Evolutionary conservation across 345 rosid species (phyloP), one percentile per base, ranked within the genome.

Genomic region (Citrus hindsii): DNA sequence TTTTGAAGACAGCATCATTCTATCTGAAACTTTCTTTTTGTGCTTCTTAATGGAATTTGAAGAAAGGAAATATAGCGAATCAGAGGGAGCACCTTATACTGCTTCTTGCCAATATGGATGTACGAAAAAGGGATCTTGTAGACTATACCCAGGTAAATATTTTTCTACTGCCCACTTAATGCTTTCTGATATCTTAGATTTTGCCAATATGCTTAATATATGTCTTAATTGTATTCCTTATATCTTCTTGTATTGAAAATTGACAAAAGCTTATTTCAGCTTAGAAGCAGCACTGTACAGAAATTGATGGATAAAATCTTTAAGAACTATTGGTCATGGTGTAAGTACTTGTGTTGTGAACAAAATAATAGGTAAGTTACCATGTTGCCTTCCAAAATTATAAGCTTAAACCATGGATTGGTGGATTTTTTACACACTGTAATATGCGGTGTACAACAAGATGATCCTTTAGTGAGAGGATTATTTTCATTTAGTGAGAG

Each of bases 21-120:
- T 51, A 37, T 76, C 80, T 79, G 67, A 77, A 19, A 22, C 48
- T 68, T 83, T 42, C 38, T 74, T 7, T 35, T 79, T 10, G 72
- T 55, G 28, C 53, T 38, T 69, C 55, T 79, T 79, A 81, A 48
- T 77, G 83, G 79, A 77, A 78, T 69, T 66, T 85, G 75, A 88
- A 96, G 99, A 87, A 91, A 90, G 99, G 99, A 85, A 96, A 96
- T 86, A 97, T 93, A 70, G 99, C 97, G 69, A 96, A 96, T 76
- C 99, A 94, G 87, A 92, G 97, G 89, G 98, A 96, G 86, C 98
- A 96, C 81, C 88, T 96, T 68, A 88, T 96, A 87, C 81, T 96
- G 82, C 86, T 96, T 64, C 93, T 94, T 75, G 98, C 98, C 78
- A 96, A 96, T 82, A 87, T 91, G 71, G 97, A 92, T 84, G 91